These are phyloP conservation scores for Xerocomellus chrysenteron DNA, from an alignment of 768 basidiomycete genomes.

Conservation along the genomic window DNA sequence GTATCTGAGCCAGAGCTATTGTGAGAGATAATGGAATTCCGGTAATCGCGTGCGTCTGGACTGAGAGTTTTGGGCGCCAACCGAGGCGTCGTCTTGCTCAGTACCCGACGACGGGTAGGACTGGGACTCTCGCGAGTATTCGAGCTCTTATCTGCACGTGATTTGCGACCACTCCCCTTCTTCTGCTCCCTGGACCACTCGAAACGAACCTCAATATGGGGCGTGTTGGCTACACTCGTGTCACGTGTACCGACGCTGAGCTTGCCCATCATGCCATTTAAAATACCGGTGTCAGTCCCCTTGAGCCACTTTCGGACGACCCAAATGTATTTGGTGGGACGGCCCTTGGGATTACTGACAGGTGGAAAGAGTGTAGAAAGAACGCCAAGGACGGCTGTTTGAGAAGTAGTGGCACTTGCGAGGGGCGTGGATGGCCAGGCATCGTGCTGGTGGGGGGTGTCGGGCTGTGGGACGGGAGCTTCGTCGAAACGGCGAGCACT, in stretches of 20 bases:
- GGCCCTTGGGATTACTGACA: constrained; percentile 34
- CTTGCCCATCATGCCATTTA: constrained; percentile 46
- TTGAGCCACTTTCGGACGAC: constrained; percentile 76
- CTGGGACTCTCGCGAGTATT: constrained; percentile 9
- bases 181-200: constrained; percentile 64
- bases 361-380: constrained; percentile 63
- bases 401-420: constrained; percentile 26
- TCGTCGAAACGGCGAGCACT: constrained; percentile 18
- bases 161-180: constrained; percentile 22
- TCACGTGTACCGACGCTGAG: constrained; percentile 32
- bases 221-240: constrained; percentile 15
- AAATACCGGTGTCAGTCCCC: constrained; percentile 43
- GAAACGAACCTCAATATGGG: constrained; percentile 67
- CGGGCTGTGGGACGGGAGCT: constrained; percentile 3
- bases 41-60: constrained; percentile 19
- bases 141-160: constrained; percentile 18
- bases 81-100: constrained; percentile 6
- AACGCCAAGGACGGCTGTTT: constrained; percentile 61
- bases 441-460: constrained; percentile 14
- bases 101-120: constrained; percentile 13
- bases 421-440: constrained; percentile 9
- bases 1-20: constrained; percentile 38
- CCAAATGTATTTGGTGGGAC: constrained; percentile 66
- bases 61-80: constrained; percentile 8
- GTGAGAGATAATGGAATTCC: constrained; percentile 42